These are phyloP conservation scores for Diaporthe ilicicola DNA, from an alignment of 2,329 filamentous ascomycete species.

Conservation along the genomic window DNA sequence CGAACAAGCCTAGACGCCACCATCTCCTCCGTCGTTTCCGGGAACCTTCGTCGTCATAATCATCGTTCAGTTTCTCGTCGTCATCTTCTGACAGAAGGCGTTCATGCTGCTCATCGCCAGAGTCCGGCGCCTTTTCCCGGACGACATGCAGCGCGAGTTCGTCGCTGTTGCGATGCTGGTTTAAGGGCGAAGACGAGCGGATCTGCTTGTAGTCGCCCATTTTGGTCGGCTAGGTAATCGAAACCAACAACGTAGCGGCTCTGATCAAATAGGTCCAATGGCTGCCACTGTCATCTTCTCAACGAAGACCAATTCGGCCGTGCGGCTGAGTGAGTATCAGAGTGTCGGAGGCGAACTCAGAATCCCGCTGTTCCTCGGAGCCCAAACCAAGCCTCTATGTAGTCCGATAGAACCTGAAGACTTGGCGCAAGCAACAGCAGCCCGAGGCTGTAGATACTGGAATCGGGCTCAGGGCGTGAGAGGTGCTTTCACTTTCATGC, in stretches of 20 bases:
- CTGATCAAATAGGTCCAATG: not conserved
- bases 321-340: not conserved
- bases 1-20: constrained; percentile 21
- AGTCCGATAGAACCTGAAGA: not conserved
- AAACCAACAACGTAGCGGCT: not conserved
- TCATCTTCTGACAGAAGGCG: constrained; percentile 30
- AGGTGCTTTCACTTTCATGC: not conserved
- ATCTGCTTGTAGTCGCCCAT: constrained; percentile 34
- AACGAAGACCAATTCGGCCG: not conserved
- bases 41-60: not conserved
- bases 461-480: not conserved
- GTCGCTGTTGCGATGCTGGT: constrained; percentile 13
- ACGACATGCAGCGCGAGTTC: constrained; percentile 24
- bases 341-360: not conserved
- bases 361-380: constrained; percentile 7
- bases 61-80: not conserved
- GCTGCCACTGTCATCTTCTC: constrained; percentile 7
- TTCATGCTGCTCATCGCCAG: constrained; percentile 32
- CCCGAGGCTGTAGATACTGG: not conserved
- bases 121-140: constrained; percentile 5
- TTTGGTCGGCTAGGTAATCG: not conserved
- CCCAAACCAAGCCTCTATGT: not conserved
- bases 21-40: constrained; percentile 25
- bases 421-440: constrained; percentile 1
- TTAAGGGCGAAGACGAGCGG: constrained; percentile 34